Evolutionary conservation across 108 stramenopile species (phyloP).

Genomic region (Seminavis robusta): DNA sequence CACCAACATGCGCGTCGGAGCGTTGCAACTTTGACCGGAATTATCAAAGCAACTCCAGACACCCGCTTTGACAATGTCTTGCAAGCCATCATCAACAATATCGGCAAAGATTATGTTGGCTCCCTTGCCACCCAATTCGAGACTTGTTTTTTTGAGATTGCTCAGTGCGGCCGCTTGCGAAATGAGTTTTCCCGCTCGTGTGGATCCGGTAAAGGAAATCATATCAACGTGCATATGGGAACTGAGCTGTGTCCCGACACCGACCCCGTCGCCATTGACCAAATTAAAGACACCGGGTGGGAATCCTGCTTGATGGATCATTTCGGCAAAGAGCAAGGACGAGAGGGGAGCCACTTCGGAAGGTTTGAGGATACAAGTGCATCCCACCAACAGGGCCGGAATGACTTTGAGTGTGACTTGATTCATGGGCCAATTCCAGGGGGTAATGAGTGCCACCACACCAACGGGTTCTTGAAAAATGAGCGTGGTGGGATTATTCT

Average conservation of each 20-base stretch:
- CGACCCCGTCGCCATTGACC: conserved; percentile 38
- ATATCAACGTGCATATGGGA: conserved; percentile 22
- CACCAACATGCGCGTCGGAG: no score
- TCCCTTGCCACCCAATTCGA: conserved; percentile 58
- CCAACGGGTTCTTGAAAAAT: conserved; percentile 68
- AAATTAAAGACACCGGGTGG: conserved; percentile 67
- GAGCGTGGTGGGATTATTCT: no score
- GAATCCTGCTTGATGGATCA: conserved; percentile 43
- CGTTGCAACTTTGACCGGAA: no score
- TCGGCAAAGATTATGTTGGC: no score
- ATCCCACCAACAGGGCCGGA: conserved; percentile 79
- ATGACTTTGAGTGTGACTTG: conserved; percentile 64
- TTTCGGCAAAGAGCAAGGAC: conserved; percentile 30
- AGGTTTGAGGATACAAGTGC: conserved; percentile 71
- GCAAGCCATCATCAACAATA: conserved; percentile 29
- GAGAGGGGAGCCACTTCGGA: conserved; percentile 76
- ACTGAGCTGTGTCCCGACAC: background rate
- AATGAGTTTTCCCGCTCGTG: conserved; percentile 43
- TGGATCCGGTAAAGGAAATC: conserved; percentile 70
- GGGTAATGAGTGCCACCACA: conserved; percentile 65
- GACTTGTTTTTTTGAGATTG: conserved; percentile 41
- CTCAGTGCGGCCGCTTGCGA: background rate
- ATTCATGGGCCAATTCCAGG: conserved; percentile 91
- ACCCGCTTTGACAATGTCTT: background rate
- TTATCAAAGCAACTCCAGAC: conserved; percentile 32